phyloP scores from a whole-genome alignment of 306 rosid genomes.

The Purshia tridentata region DNA sequence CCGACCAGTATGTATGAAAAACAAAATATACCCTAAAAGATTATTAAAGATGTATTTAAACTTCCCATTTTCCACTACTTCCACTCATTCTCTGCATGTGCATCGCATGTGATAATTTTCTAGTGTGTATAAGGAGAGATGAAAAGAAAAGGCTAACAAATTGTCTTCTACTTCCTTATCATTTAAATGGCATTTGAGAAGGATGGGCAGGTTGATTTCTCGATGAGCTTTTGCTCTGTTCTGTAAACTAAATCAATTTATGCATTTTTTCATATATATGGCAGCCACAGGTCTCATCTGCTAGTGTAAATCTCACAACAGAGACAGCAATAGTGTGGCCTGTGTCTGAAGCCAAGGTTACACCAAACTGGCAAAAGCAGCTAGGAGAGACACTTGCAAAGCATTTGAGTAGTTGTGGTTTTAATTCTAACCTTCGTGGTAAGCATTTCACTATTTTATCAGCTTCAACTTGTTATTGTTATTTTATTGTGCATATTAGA shows the following conservation, averaged over 20 bases:
- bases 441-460: constrained; percentile 22
- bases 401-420: constrained; percentile 84
- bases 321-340: constrained; percentile 79
- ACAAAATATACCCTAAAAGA: no score
- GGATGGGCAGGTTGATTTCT: neutral
- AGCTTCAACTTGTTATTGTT: neutral
- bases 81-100: no score
- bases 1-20: no score
- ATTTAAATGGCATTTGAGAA: neutral
- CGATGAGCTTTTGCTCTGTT: neutral
- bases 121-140: neutral
- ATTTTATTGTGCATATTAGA: neutral
- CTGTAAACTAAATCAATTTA: constrained; percentile 22
- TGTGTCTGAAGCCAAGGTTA: constrained; percentile 50
- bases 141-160: neutral
- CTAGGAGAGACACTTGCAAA: constrained; percentile 81
- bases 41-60: no score
- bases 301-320: constrained; percentile 71
- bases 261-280: constrained; percentile 32
- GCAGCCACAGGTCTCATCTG: constrained; percentile 89
- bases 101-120: no score
- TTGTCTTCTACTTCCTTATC: neutral
- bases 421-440: constrained; percentile 73
- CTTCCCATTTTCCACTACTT: no score
- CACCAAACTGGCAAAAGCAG: constrained; percentile 52